A percentile compares a stretch with the other conserved stretches of the same genome.
Conservation (phyloP, 2,329 filamentous ascomycete species). For the Cordyceps tenuipes region DNA sequence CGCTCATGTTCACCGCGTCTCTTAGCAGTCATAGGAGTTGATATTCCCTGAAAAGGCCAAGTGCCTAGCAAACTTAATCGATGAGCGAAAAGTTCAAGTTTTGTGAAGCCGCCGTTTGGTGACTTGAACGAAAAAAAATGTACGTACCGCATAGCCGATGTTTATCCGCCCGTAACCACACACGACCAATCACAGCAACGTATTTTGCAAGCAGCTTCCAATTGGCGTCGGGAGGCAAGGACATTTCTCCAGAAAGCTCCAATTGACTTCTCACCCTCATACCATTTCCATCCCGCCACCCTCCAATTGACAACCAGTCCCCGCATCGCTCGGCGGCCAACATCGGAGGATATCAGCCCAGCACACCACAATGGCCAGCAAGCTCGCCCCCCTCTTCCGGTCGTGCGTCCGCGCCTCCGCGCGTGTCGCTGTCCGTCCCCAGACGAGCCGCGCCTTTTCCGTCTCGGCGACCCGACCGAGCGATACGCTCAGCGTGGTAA, state of each 20-base stretch:
- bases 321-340: neutral
- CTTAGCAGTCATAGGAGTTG: no score
- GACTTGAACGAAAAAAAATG: no score
- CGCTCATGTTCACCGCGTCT: no score
- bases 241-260: conserved; percentile 25
- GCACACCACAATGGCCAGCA: conserved; percentile 63
- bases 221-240: conserved; percentile 20
- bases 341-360: neutral
- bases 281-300: conserved; percentile 16
- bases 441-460: conserved; percentile 54
- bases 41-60: no score
- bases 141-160: conserved; percentile 16
- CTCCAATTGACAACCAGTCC: conserved; percentile 13
- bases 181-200: conserved; percentile 23
- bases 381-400: conserved; percentile 67
- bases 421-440: conserved; percentile 51
- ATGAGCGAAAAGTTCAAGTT: no score
- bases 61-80: no score
- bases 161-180: conserved; percentile 17
- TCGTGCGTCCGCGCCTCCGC: conserved; percentile 54
- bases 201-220: conserved; percentile 29
- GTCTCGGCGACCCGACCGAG: conserved; percentile 59
- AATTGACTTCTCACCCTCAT: conserved; percentile 18
- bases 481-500: conserved; percentile 63
- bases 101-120: no score